phyloP scores from a whole-genome alignment of 768 basidiomycete genomes.

The Glaciozyma antarctica region DNA sequence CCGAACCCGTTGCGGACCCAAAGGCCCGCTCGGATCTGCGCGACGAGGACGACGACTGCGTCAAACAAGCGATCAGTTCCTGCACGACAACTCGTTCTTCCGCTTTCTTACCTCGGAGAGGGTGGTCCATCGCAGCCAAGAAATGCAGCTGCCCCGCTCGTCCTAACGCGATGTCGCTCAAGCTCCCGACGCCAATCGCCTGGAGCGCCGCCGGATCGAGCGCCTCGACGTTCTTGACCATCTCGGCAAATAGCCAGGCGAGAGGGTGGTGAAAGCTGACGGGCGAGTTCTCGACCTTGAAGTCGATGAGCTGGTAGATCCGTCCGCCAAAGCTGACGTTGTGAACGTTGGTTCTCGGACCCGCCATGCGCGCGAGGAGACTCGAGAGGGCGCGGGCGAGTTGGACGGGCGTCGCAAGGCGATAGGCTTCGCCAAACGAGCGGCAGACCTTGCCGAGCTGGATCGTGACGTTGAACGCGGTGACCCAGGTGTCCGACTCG shows the following conservation, averaged over 20 bases:
- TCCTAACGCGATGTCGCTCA: slow-evolving; percentile 3
- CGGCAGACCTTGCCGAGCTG: slow-evolving; percentile 81
- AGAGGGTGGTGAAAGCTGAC: slow-evolving; percentile 89
- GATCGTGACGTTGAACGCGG: slow-evolving; percentile 87
- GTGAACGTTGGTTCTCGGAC: slow-evolving; percentile 45
- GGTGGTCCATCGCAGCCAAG: slow-evolving; percentile 57
- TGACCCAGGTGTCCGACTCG: slow-evolving; percentile 94
- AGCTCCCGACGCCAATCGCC: background rate
- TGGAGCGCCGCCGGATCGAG: slow-evolving; percentile 44
- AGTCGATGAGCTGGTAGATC: slow-evolving; percentile 48
- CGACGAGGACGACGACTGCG: slow-evolving; percentile 63
- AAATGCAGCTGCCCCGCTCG: background rate
- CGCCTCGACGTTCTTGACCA: slow-evolving; percentile 61
- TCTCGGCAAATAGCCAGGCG: slow-evolving; percentile 80
- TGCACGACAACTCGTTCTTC: background rate
- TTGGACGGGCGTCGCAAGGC: slow-evolving; percentile 49
- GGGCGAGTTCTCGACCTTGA: slow-evolving; percentile 57
- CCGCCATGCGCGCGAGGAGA: background rate
- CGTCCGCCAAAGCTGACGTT: slow-evolving; percentile 52
- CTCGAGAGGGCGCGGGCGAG: background rate
- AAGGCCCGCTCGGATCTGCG: slow-evolving; percentile 85
- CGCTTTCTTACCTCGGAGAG: slow-evolving; percentile 60
- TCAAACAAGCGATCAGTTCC: background rate
- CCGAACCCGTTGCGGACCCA: slow-evolving; percentile 98
- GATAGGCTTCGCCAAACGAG: slow-evolving; percentile 76